Evolutionary conservation across 2,329 filamentous ascomycete species (phyloP).

Genomic region (Furcasterigmium sp.): DNA sequence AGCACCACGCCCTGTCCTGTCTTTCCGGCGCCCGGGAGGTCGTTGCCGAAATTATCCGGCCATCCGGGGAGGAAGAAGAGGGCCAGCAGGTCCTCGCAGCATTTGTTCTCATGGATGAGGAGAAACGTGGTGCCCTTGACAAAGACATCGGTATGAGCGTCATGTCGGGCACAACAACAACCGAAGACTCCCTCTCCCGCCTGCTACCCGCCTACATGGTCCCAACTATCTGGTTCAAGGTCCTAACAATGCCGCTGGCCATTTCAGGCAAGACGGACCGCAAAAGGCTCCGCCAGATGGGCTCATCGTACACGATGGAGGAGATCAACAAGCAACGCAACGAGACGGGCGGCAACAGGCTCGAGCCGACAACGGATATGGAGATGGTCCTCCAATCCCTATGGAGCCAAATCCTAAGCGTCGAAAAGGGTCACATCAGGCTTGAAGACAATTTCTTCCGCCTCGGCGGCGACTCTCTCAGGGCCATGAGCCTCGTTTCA

Average conservation of each 20-base stretch:
- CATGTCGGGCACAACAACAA: constrained; percentile 2
- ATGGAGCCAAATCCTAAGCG: background rate
- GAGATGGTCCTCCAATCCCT: background rate
- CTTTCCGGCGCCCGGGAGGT: background rate
- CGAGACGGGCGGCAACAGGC: background rate
- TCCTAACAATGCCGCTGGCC: constrained; percentile 12
- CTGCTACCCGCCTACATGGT: constrained; percentile 11
- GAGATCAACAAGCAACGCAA: background rate
- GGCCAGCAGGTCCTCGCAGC: constrained; percentile 4
- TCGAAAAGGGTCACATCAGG: constrained; percentile 4
- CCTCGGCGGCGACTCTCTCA: constrained; percentile 22
- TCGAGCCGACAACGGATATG: background rate
- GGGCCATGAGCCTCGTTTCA: constrained; percentile 16
- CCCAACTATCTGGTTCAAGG: constrained; percentile 10
- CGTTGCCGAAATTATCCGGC: background rate
- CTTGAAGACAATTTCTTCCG: constrained; percentile 18
- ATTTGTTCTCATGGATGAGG: background rate
- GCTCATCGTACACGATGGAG: background rate
- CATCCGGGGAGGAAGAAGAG: background rate
- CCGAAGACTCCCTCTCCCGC: background rate
- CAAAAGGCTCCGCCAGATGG: constrained; percentile 6
- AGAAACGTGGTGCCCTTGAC: background rate
- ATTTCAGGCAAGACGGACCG: constrained; percentile 12
- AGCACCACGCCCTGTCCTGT: constrained; percentile 1
- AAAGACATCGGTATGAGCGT: background rate